Percentiles rank a stretch among this genome's conserved stretches.
Evolutionary conservation across 2,329 filamentous ascomycete genomes (phyloP).

Genomic region (Mycosphaerella sp.): DNA sequence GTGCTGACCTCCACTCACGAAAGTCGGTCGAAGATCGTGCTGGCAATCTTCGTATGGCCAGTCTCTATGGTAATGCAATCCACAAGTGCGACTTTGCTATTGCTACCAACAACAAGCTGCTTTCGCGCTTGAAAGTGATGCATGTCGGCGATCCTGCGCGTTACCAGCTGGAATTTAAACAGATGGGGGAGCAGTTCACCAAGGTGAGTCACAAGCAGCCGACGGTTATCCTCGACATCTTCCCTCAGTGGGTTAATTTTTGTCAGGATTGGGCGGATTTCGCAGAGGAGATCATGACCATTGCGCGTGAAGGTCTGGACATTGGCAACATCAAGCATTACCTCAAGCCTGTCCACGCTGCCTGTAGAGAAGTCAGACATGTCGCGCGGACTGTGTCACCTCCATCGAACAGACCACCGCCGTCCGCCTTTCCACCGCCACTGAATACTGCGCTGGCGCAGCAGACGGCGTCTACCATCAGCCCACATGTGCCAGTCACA

Average conservation of each 20-base stretch:
- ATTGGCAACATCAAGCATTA: slow-evolving; percentile 64
- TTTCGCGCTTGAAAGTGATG: slow-evolving; percentile 67
- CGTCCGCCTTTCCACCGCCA: slow-evolving; percentile 22
- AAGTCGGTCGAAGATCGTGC: slow-evolving; percentile 56
- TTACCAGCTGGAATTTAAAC: slow-evolving; percentile 57
- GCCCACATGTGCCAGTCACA: slow-evolving; percentile 67
- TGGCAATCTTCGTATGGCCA: slow-evolving; percentile 36
- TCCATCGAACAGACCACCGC: slow-evolving; percentile 45
- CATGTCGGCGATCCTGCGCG: slow-evolving; percentile 78
- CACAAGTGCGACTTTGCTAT: slow-evolving; percentile 64
- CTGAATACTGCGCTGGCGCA: slow-evolving; percentile 26
- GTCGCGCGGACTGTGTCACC: slow-evolving; percentile 61
- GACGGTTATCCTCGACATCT: not conserved
- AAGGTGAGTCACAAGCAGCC: slow-evolving; percentile 35
- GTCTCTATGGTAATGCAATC: slow-evolving; percentile 65
- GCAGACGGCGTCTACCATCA: slow-evolving; percentile 32
- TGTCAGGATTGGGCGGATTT: slow-evolving; percentile 60
- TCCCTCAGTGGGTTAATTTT: not conserved
- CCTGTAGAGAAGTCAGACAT: slow-evolving; percentile 71
- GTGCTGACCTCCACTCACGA: slow-evolving; percentile 58
- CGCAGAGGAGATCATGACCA: slow-evolving; percentile 53
- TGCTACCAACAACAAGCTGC: slow-evolving; percentile 66
- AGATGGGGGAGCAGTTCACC: slow-evolving; percentile 68
- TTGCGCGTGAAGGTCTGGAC: slow-evolving; percentile 30
- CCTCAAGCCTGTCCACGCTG: slow-evolving; percentile 73